Percentiles rank a stretch among this genome's conserved stretches.
Evolutionary conservation across 2,329 filamentous ascomycete species (phyloP).

Genomic region (Exophiala alcalophila): DNA sequence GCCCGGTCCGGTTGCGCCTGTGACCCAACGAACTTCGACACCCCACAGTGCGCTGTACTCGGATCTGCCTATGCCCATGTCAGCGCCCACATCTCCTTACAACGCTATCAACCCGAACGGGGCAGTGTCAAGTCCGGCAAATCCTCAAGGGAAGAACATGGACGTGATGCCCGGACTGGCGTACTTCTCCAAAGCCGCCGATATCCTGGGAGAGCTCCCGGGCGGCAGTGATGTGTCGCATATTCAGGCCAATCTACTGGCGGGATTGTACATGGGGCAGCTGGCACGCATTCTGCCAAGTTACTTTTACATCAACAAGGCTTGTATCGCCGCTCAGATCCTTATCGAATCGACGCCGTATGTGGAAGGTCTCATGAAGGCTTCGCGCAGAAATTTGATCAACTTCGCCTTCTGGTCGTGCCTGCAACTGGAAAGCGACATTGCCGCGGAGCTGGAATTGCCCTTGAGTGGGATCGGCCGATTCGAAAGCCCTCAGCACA

Average conservation of each 20-base stretch:
- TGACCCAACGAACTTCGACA: constrained; percentile 33
- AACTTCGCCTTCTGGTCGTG: constrained; percentile 89
- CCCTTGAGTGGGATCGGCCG: constrained; percentile 60
- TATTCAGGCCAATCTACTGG: constrained; percentile 80
- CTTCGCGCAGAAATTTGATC: constrained; percentile 49
- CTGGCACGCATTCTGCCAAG: constrained; percentile 84
- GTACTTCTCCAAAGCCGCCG: constrained; percentile 81
- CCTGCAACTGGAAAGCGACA: constrained; percentile 89
- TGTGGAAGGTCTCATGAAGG: constrained; percentile 20
- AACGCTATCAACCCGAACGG: constrained; percentile 24
- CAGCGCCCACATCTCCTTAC: constrained; percentile 27
- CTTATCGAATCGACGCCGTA: constrained; percentile 63
- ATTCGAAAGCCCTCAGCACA: constrained; percentile 47
- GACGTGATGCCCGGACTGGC: constrained; percentile 85
- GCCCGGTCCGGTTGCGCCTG: constrained; percentile 45
- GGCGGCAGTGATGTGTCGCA: constrained; percentile 78
- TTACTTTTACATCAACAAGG: constrained; percentile 65
- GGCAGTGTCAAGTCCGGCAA: constrained; percentile 18
- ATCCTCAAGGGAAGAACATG: constrained; percentile 62
- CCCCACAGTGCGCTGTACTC: constrained; percentile 28
- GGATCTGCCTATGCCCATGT: constrained; percentile 29
- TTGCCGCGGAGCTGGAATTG: constrained; percentile 78
- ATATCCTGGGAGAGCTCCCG: constrained; percentile 78
- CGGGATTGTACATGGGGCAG: constrained; percentile 85
- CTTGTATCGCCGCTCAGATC: constrained; percentile 62